Evolutionary conservation across 495 filamentous ascomycete genomes (phyloP), one percentile per base, ranked within the genome.

Genomic region (Evansstolkia leycettana): DNA sequence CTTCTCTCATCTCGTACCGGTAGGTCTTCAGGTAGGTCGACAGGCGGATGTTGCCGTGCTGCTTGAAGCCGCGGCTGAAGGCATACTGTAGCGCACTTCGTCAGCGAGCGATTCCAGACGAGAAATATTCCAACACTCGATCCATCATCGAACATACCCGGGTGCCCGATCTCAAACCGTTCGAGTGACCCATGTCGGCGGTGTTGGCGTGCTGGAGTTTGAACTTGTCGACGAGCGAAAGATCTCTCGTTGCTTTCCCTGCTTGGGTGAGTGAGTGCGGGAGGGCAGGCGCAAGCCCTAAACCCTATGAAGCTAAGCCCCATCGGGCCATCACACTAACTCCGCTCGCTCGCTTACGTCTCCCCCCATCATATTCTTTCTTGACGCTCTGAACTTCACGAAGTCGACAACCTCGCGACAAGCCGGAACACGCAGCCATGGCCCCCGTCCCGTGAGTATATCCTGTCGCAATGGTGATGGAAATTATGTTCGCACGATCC

Each of bases 161-260:
- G 66, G 88, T 96, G 67, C 89, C 88, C 55, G 83, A 76, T 64
- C 88, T 73, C 55, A 94, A 78, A 89, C 89, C 89, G 61, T 80
- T 78, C 45, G 87, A 76, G 78, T 95, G 88, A 89, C 86, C 86
- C 89, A 94, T 96, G 50, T 60, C 68, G 71, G 60, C 59, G 63
- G 52, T 67, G 46, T 58, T 63, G 55, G 57, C 50, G 52, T 61
- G 56, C 47, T 64, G 55, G 51, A 57, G 51, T 58, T 55, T 54
- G 52, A 54, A 51, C 49, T 54, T 60, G 54, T 60, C 60, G 59
- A 62, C 59, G 51, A n/a, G 51, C 53, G 44, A 47, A 45, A 34
- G 48, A 50, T 39, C 49, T 43, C 43, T 40, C 50, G 40, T 24
- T n/a, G n/a, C n/a, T n/a, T n/a, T n/a, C n/a, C n/a, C n/a, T n/a